phyloP scores from a whole-genome alignment of 1,139 yeast species.

The Debaryomyces nepalensis region DNA sequence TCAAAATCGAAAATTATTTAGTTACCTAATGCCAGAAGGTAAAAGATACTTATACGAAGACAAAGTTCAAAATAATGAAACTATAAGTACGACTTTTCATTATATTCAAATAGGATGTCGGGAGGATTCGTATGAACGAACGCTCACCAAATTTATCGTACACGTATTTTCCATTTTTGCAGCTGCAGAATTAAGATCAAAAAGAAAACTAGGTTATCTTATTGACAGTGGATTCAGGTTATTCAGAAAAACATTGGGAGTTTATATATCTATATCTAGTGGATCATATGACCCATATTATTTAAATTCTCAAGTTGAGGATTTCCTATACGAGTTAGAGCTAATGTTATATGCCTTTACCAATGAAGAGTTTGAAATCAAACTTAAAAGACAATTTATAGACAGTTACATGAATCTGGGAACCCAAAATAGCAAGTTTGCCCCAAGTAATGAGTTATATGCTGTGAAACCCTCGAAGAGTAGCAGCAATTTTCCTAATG shows the following conservation, averaged over 20 bases:
- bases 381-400: conserved; percentile 42
- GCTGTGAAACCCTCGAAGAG: conserved; percentile 27
- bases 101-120: conserved; percentile 61
- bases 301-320: conserved; percentile 50
- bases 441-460: conserved; percentile 27
- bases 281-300: conserved; percentile 38
- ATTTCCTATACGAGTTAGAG: conserved; percentile 46
- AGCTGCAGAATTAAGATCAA: conserved; percentile 52
- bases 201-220: conserved; percentile 50
- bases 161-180: conserved; percentile 46
- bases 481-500: conserved; percentile 31
- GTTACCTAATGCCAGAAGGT: conserved; percentile 41
- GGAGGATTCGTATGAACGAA: conserved; percentile 30
- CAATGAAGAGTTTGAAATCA: conserved; percentile 35
- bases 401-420: conserved; percentile 21
- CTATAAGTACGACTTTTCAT: conserved; percentile 51
- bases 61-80: conserved; percentile 42
- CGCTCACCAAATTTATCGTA: conserved; percentile 50
- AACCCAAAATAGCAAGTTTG: conserved; percentile 14
- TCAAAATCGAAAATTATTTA: conserved; percentile 29
- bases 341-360: conserved; percentile 25
- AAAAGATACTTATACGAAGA: conserved; percentile 34
- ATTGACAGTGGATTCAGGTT: conserved; percentile 58
- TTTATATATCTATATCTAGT: conserved; percentile 59
- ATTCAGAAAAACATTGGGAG: conserved; percentile 56